A percentile compares a stretch with the other conserved stretches of the same genome.
Evolutionary conservation across 2,329 filamentous ascomycete species (phyloP).

Genomic region (Sporothrix curviconia): DNA sequence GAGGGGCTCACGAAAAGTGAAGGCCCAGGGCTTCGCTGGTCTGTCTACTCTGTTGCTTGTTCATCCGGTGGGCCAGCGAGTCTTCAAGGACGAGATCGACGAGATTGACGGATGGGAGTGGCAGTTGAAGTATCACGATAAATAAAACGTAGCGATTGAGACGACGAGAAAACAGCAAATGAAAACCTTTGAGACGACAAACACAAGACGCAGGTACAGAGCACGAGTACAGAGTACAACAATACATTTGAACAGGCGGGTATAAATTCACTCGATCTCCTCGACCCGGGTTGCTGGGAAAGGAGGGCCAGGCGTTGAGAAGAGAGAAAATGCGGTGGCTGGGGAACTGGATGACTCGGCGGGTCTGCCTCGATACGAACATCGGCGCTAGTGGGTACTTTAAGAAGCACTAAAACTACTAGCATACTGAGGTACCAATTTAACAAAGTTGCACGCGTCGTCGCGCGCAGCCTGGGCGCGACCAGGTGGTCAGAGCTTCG

Average conservation of each 20-base stretch:
- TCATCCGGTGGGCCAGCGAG: too few species aligned
- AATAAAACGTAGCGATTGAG: not conserved
- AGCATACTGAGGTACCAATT: not conserved
- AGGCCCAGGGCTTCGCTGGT: too few species aligned
- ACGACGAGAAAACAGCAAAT: not conserved
- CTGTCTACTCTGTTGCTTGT: too few species aligned
- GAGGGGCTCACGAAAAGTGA: too few species aligned
- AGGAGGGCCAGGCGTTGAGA: too few species aligned
- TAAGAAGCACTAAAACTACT: accelerated
- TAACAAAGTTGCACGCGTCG: conserved; percentile 8
- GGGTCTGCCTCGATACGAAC: conserved; percentile 7
- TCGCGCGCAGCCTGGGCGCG: conserved; percentile 1
- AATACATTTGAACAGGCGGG: not conserved
- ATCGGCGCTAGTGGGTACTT: conserved; percentile 14
- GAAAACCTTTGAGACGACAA: not conserved
- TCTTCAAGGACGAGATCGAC: too few species aligned
- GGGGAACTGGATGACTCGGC: conserved; percentile 14
- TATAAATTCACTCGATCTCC: too few species aligned
- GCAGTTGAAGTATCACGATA: not conserved
- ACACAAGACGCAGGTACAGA: not conserved
- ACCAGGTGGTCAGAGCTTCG: not conserved
- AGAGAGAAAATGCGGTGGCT: conserved; percentile 16
- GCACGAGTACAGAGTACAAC: not conserved
- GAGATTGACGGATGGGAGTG: not conserved
- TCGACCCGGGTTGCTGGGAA: not conserved